phyloP scores from a whole-genome alignment of 1,284 basidiomycete genomes.

The Pholiota adiposa region DNA sequence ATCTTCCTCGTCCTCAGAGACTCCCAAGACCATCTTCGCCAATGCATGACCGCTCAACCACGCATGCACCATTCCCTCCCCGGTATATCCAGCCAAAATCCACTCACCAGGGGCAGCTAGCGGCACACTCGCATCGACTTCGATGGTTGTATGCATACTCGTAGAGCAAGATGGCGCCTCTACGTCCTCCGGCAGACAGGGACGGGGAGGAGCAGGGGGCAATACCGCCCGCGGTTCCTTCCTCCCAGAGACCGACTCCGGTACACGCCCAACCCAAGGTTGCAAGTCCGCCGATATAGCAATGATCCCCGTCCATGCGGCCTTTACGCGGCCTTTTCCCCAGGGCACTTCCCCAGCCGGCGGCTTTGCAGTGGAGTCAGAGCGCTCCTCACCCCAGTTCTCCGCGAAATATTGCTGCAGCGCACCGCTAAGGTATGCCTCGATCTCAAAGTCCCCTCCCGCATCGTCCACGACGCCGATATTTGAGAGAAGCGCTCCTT shows the following conservation, averaged over 20 bases:
- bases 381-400: conserved; percentile 28
- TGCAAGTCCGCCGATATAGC: conserved; percentile 54
- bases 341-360: conserved; percentile 23
- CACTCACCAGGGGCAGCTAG: conserved; percentile 48
- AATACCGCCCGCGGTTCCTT: conserved; percentile 10
- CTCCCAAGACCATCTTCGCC: conserved; percentile 28
- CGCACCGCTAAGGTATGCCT: conserved; percentile 49
- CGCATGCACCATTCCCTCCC: conserved; percentile 73
- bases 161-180: not conserved
- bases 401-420: conserved; percentile 49
- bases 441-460: conserved; percentile 43
- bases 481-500: conserved; percentile 37
- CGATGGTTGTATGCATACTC: not conserved
- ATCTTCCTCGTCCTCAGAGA: conserved; percentile 22
- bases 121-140: not conserved
- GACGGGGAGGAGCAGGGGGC: not conserved
- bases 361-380: conserved; percentile 37
- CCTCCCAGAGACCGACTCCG: conserved; percentile 38
- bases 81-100: conserved; percentile 62
- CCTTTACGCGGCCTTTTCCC: conserved; percentile 46
- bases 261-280: conserved; percentile 64
- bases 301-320: conserved; percentile 64
- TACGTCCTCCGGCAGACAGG: not conserved
- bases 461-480: conserved; percentile 50
- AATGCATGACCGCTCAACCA: conserved; percentile 50